Base-by-base conservation (phyloP, 257 asterid species). In the Solanum chaucha region DNA sequence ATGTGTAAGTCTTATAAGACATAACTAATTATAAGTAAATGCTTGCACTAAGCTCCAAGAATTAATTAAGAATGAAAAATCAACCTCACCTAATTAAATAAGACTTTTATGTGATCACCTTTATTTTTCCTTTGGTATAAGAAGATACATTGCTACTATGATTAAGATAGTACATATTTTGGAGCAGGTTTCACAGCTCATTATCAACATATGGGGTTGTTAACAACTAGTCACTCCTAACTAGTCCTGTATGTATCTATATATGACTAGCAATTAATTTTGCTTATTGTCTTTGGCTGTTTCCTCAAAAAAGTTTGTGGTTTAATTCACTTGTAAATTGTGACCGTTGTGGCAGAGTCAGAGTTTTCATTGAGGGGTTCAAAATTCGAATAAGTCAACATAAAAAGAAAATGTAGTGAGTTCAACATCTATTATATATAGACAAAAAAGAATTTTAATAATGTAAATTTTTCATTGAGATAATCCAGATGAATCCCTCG, bases 331-430 rank as follows among this genome's bases (percentile, higher is more conserved):
- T 71, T 71, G 26, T 17, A 71, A 17, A 71, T 36, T 73, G 24
- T 8, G 14, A 9, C 0, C 8, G 6, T 9, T 10, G 0, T n/a
- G 13, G 32, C 3, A 2, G 3, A 61, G 32, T 10, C 0, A 64
- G 0, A 1, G 2, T n/a, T n/a, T n/a, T 64, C 7, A n/a, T 64
- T n/a, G 2, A n/a, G 8, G 4, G 28, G 6, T n/a, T n/a, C 3
- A 64, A 2, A n/a, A 64, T n/a, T 64, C 0, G 3, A 1, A 64
- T 64, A n/a, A 64, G 8, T n/a, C 15, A n/a, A n/a, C 32, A 10
- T 10, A n/a, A 4, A 10, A n/a, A n/a, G 30, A 64, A 64, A 4
- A 4, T n/a, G 6, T 1, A 10, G 7, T 17, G 32, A 24, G 3
- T 10, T 61, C 7, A 61, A 4, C 3, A 4, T n/a, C 7, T 24